These are phyloP conservation scores for Solanum chacoense DNA, from an alignment of 305 asterid species.

Conservation along the genomic window DNA sequence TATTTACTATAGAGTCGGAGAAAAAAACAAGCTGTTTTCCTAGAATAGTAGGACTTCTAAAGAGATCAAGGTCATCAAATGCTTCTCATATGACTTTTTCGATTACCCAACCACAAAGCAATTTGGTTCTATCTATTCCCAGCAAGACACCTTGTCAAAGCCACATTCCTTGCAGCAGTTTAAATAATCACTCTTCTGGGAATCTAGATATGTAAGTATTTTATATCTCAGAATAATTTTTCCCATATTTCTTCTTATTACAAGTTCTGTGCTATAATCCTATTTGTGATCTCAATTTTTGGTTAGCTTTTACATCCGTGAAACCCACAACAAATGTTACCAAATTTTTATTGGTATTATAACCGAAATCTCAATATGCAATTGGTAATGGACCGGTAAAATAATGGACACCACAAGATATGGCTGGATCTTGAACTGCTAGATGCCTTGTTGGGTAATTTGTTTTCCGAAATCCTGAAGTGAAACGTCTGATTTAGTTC, in stretches of 20 bases:
- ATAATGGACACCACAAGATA: not conserved
- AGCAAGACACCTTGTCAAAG: slow-evolving; percentile 15
- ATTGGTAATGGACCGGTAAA: not conserved
- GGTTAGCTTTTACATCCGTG: not conserved
- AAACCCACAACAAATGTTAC: not conserved
- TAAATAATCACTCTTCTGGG: slow-evolving; percentile 9
- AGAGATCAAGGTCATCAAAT: slow-evolving; percentile 3
- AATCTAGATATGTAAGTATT: slow-evolving; percentile 15
- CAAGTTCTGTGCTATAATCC: not conserved
- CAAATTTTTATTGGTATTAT: not conserved
- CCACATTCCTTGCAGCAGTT: slow-evolving; percentile 13
- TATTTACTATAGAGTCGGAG: slow-evolving; percentile 19
- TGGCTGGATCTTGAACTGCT: not conserved
- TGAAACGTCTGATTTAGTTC: not conserved
- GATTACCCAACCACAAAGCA: slow-evolving; percentile 4
- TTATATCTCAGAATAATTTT: not conserved
- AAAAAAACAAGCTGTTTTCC: slow-evolving; percentile 27
- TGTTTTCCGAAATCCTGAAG: not conserved
- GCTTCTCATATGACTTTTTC: slow-evolving; percentile 4
- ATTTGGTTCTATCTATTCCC: slow-evolving; percentile 13
- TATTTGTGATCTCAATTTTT: not conserved
- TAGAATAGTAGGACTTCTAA: slow-evolving; percentile 13
- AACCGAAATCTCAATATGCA: not conserved
- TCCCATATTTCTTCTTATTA: not conserved
- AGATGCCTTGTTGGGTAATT: not conserved